Base-by-base conservation (phyloP, 306 rosid genomes). In the Macrotyloma uniflorum region DNA sequence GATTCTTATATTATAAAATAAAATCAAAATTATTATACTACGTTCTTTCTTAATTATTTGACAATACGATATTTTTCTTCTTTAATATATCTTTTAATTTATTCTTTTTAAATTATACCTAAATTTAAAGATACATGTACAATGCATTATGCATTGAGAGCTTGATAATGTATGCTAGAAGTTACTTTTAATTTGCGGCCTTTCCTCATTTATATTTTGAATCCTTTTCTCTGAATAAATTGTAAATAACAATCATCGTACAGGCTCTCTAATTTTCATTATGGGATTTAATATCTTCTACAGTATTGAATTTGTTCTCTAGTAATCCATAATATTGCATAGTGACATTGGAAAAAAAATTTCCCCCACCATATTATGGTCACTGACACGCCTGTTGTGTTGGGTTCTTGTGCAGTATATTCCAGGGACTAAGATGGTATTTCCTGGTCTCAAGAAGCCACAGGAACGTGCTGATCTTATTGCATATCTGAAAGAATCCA, bases 401-500 rank as follows among this genome's bases (percentile, higher is more conserved):
- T 43, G 5, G 53, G 12, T 26, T 75, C 22, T 62, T 79, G 20
- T 83, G 91, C 97, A 92, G 96, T 93, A 90, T 82, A 89, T 94
- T 82, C 98, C 98, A 1, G 98, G 98, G 67, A 92, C 98, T 6
- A 94, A 94, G 93, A 94, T 94, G 98, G 98, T 94, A 3, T 94
- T 94, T 76, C 96, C 98, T 0, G 97, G 98, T 63, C 86, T 94
- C 62, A 94, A 94, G 95, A 94, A 94, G 83, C 98, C 98, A 15
- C 92, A 94, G 85, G 98, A 94, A 0, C 97, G 98, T 14, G 97
- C 95, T 7, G 98, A 94, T 83, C 96, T 94, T 40, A 92, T 94
- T 75, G 85, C 98, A n/a, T 94, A 86, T 76, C 88, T 94, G 92
- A 94, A 92, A 90, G 83, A 85, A 64, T 62, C 97, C 32, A 90